Conservation (phyloP, 2,329 filamentous ascomycete species). For the Colletotrichum tamarilloi region DNA sequence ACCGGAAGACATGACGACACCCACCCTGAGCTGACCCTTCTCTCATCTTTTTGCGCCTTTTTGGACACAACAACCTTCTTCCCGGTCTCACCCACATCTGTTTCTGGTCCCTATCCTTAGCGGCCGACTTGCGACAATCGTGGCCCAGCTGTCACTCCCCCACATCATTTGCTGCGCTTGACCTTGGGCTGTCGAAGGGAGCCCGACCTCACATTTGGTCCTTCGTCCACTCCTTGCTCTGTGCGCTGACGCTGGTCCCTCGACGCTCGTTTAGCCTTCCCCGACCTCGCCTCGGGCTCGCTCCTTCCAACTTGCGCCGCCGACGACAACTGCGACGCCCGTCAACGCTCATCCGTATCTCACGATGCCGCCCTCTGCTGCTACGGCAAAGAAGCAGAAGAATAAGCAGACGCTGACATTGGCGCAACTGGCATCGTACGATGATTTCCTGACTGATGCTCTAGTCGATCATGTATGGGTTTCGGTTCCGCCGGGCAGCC, state of each 20-base stretch:
- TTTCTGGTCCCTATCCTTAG: not conserved
- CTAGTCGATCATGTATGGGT: constrained; percentile 90
- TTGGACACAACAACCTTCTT: constrained; percentile 13
- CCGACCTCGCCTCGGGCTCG: constrained; percentile 4
- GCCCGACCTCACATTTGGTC: constrained; percentile 21
- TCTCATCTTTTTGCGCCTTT: constrained; percentile 10
- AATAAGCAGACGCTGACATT: constrained; percentile 84
- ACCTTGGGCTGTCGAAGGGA: constrained; percentile 33
- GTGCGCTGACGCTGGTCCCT: constrained; percentile 31
- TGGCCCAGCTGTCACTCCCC: constrained; percentile 7
- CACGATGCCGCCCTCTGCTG: constrained; percentile 51
- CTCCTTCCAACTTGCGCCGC: constrained; percentile 18
- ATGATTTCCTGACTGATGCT: constrained; percentile 95
- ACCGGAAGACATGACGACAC: constrained; percentile 34
- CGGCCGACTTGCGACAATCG: constrained; percentile 7
- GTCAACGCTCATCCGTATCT: not conserved
- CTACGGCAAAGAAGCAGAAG: constrained; percentile 60
- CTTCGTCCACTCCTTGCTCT: constrained; percentile 31
- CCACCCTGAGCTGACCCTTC: constrained; percentile 28
- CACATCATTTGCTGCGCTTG: constrained; percentile 4
- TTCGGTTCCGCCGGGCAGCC: not conserved
- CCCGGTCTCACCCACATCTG: constrained; percentile 12
- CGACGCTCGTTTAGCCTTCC: constrained; percentile 29
- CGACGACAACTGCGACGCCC: constrained; percentile 12
- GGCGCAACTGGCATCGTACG: constrained; percentile 89